Evolutionary conservation across 441 rosid genomes (phyloP).

Genomic region (Adansonia gregorii): DNA sequence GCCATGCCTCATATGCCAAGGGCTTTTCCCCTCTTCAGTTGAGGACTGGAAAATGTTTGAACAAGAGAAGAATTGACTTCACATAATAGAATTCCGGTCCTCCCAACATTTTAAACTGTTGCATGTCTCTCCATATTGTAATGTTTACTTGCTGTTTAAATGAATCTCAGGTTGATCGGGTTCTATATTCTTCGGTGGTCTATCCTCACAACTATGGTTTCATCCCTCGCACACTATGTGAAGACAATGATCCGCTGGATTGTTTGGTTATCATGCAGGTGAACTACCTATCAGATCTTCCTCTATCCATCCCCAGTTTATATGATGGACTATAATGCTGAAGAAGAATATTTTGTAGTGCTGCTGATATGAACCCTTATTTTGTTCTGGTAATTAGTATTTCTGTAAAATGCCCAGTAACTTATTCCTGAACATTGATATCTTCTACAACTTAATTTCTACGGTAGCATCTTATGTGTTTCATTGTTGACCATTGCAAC

Average conservation of each 20-base stretch:
- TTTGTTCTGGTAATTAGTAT: neutral
- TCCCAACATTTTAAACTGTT: neutral
- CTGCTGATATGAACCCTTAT: no score
- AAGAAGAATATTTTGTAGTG: no score
- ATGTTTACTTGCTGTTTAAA: conserved; percentile 21
- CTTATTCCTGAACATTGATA: neutral
- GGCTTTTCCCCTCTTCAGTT: neutral
- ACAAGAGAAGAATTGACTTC: neutral
- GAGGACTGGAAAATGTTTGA: neutral
- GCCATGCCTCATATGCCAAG: neutral
- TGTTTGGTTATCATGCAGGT: conserved; percentile 94
- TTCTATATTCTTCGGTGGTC: conserved; percentile 87
- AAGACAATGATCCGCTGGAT: conserved; percentile 95
- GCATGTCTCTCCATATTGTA: conserved; percentile 15
- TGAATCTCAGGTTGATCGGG: conserved; percentile 70
- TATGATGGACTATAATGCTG: no score
- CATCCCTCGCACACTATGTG: conserved; percentile 88
- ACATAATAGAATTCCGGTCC: neutral
- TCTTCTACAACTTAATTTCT: neutral
- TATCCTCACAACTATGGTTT: conserved; percentile 98
- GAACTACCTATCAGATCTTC: conserved; percentile 16
- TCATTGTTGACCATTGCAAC: neutral
- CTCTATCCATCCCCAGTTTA: neutral
- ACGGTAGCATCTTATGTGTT: neutral
- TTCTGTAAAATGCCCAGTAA: neutral